Percentiles rank a stretch among this genome's conserved stretches.
These are phyloP conservation scores for Tuctoria greenei DNA, from an alignment of 176 grass and related monocot species.

Conservation along the genomic window DNA sequence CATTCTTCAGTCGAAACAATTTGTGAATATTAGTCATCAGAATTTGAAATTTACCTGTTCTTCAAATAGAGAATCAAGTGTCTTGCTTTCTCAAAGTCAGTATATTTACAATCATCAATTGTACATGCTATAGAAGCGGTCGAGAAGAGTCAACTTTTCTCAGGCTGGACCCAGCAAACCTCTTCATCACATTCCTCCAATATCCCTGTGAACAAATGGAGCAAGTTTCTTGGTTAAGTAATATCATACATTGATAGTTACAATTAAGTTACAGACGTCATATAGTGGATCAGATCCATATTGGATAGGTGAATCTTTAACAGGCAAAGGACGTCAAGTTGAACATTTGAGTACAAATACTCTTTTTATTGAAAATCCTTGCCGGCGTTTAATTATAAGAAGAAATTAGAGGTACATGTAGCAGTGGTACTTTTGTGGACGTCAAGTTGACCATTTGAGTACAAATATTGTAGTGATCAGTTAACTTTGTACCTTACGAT, in stretches of 20 bases:
- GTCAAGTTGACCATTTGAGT: not conserved
- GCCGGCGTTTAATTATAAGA: too few relatives aligned
- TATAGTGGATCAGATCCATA: not conserved
- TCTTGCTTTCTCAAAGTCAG: not conserved
- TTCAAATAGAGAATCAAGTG: not conserved
- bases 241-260: not conserved
- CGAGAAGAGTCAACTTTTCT: slow-evolving; percentile 58
- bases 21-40: not conserved
- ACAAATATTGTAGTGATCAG: not conserved
- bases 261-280: not conserved
- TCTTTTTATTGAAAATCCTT: too few relatives aligned
- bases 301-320: not conserved
- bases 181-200: slow-evolving; percentile 54
- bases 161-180: slow-evolving; percentile 48
- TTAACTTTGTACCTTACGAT: slow-evolving; percentile 39
- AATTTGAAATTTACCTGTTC: not conserved
- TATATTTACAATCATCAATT: not conserved
- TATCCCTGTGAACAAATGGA: slow-evolving; percentile 39
- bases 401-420: too few relatives aligned
- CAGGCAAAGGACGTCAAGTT: not conserved
- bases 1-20: too few relatives aligned
- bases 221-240: slow-evolving; percentile 1
- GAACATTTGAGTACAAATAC: too few relatives aligned
- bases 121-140: slow-evolving; percentile 36
- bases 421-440: too few relatives aligned